These are phyloP conservation scores for Diaporthe humulicola DNA, from an alignment of 2,329 filamentous ascomycete genomes.

Conservation along the genomic window DNA sequence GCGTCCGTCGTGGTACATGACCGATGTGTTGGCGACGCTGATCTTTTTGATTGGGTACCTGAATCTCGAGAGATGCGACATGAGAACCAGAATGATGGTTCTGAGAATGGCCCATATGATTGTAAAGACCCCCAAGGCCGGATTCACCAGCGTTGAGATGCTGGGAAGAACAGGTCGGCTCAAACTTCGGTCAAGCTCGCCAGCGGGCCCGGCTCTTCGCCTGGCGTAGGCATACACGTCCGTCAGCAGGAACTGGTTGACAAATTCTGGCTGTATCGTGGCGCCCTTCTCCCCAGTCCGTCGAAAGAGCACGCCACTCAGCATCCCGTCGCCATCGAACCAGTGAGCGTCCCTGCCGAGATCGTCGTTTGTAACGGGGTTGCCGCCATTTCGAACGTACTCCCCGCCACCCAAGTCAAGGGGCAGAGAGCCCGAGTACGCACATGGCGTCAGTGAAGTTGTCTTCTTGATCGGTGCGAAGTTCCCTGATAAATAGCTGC, in stretches of 20 bases:
- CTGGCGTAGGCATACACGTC: conserved; percentile 72
- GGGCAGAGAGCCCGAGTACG: conserved; percentile 70
- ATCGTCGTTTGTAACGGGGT: conserved; percentile 73
- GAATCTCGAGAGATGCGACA: conserved; percentile 70
- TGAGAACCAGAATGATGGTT: conserved; percentile 68
- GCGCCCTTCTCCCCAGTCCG: conserved; percentile 53
- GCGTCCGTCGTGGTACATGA: conserved; percentile 77
- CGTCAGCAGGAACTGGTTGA: conserved; percentile 78
- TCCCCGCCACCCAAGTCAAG: conserved; percentile 76
- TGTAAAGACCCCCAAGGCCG: conserved; percentile 62
- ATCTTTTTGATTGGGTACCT: conserved; percentile 73
- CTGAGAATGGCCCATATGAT: conserved; percentile 67
- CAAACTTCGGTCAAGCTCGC: conserved; percentile 50
- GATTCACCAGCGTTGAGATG: conserved; percentile 75
- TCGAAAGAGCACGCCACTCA: conserved; percentile 74
- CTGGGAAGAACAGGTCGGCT: conserved; percentile 73
- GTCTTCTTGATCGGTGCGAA: conserved; percentile 75
- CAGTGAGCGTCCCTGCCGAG: conserved; percentile 75
- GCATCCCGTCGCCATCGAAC: conserved; percentile 84
- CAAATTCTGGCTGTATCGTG: conserved; percentile 70
- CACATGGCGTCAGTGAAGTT: conserved; percentile 68
- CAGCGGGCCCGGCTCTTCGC: conserved; percentile 49
- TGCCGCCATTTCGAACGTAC: conserved; percentile 80
- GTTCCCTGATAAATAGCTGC: conserved; percentile 74
- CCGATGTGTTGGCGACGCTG: conserved; percentile 77